Conservation (phyloP, 495 filamentous ascomycete genomes). For the Penicillium coprophilum region DNA sequence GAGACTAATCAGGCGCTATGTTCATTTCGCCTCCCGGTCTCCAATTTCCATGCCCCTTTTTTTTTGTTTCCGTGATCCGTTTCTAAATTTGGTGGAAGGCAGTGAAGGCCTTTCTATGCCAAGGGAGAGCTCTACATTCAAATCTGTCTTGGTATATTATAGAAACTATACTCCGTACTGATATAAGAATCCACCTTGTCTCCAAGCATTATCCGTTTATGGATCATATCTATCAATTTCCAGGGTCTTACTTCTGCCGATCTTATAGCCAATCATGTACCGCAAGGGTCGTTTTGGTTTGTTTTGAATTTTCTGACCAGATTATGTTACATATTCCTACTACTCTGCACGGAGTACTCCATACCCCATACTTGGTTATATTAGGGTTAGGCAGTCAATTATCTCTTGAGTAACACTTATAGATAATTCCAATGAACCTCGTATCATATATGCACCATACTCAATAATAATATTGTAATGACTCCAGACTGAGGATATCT, state of each 20-base stretch:
- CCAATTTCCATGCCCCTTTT: neutral
- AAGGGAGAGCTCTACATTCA: neutral
- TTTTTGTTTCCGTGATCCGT: conserved; percentile 4
- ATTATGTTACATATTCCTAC: no score
- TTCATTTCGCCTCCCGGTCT: neutral
- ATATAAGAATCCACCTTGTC: neutral
- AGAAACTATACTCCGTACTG: no score
- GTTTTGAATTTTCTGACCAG: neutral
- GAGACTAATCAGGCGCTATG: neutral
- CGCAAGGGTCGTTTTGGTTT: no score
- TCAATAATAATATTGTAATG: no score
- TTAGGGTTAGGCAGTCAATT: no score
- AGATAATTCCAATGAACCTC: no score
- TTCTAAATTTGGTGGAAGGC: neutral
- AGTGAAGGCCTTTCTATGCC: neutral
- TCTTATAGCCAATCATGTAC: neutral
- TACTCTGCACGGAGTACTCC: no score
- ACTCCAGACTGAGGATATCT: no score
- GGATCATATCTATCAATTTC: neutral
- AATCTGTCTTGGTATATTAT: neutral
- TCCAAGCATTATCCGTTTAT: neutral
- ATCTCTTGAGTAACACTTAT: no score
- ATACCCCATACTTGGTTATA: no score
- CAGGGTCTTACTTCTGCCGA: neutral
- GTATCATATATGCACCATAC: no score